Percentiles rank a stretch among this genome's conserved stretches.
phyloP scores from a whole-genome alignment of 495 filamentous ascomycete species.

The Penicillium crystallinum region DNA sequence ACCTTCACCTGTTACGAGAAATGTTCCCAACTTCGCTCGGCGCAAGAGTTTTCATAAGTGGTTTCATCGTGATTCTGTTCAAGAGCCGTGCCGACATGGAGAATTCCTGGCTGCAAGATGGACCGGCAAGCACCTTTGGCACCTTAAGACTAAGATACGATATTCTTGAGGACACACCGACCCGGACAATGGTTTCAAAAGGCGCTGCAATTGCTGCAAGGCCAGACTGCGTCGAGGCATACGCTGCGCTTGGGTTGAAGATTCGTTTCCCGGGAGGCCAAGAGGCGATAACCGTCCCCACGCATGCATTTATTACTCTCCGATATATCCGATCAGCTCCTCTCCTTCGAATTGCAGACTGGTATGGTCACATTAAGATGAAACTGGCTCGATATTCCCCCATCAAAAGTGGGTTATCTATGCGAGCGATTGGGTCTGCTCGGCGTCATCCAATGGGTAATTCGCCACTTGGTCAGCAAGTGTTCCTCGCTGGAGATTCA shows the following conservation, averaged over 20 bases:
- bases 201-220: background rate
- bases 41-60: constrained; percentile 6
- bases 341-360: background rate
- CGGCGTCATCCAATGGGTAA: background rate
- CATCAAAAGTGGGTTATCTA: background rate
- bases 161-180: constrained; percentile 1
- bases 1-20: constrained; percentile 2
- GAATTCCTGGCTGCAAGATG: constrained; percentile 4
- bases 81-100: background rate
- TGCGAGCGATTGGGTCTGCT: background rate
- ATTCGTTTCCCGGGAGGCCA: constrained; percentile 2
- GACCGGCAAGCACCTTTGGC: constrained; percentile 1
- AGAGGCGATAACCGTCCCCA: constrained; percentile 7
- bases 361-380: background rate
- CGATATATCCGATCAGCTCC: background rate
- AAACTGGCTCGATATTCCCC: background rate
- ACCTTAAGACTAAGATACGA: constrained; percentile 5
- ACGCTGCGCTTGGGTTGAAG: constrained; percentile 3
- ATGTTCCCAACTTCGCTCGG: constrained; percentile 7
- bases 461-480: background rate
- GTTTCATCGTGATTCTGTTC: constrained; percentile 10
- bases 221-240: background rate
- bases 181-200: background rate
- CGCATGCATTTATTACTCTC: constrained; percentile 3
- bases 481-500: background rate